Conservation (phyloP, 2,329 filamentous ascomycete species). For the Phaeomoniella chlamydospora region DNA sequence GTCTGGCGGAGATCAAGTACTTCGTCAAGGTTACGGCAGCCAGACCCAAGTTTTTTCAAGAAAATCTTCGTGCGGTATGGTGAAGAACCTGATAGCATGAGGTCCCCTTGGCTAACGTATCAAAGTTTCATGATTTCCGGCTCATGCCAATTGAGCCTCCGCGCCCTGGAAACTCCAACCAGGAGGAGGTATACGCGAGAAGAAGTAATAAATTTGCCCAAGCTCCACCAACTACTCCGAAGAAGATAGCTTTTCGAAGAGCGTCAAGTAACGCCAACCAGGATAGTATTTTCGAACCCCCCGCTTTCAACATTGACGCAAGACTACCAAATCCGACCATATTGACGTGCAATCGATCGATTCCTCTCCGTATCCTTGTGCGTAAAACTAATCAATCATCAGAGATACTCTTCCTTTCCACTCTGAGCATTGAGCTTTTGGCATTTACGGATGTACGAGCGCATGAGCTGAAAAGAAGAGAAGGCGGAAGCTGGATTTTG, state of each 20-base stretch:
- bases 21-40: slow-evolving; percentile 93
- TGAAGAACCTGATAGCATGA: slow-evolving; percentile 1
- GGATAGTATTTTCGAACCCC: slow-evolving; percentile 20
- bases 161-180: slow-evolving; percentile 43
- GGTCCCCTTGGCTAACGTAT: slow-evolving; percentile 8
- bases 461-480: slow-evolving; percentile 56
- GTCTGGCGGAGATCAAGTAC: slow-evolving; percentile 80
- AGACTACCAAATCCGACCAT: slow-evolving; percentile 77
- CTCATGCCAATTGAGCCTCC: slow-evolving; percentile 91
- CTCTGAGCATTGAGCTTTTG: slow-evolving; percentile 68
- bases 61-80: slow-evolving; percentile 56
- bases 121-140: slow-evolving; percentile 29
- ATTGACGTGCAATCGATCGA: slow-evolving; percentile 72
- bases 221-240: slow-evolving; percentile 18
- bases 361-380: slow-evolving; percentile 67
- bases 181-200: slow-evolving; percentile 72
- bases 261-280: slow-evolving; percentile 15
- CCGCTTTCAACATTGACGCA: slow-evolving; percentile 62
- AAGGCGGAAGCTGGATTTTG: slow-evolving; percentile 63
- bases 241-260: slow-evolving; percentile 45
- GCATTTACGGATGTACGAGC: slow-evolving; percentile 68
- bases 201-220: slow-evolving; percentile 48
- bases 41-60: slow-evolving; percentile 75
- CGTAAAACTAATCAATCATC: slow-evolving; percentile 57
- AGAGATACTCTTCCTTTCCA: slow-evolving; percentile 60